Conservation (phyloP, 208 protist genomes). For the Trypanosoma congolense region DNA sequence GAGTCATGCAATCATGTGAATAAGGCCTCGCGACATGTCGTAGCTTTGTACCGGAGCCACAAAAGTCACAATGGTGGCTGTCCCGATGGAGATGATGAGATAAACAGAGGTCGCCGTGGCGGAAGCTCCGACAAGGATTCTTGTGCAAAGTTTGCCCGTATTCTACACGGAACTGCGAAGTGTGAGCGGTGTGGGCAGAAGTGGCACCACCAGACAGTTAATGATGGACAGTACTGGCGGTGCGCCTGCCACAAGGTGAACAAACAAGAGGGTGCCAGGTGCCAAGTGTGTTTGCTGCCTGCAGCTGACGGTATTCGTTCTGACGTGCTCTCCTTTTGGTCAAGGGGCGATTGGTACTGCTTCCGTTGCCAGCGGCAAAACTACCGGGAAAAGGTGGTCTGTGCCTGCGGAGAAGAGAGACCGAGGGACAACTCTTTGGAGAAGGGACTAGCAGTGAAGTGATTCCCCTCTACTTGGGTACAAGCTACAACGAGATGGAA, state of each 20-base stretch:
- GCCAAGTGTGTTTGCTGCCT: slow-evolving; percentile 53
- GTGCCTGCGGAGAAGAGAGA: slow-evolving; percentile 35
- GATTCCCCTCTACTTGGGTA: neutral
- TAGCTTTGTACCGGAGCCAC: slow-evolving; percentile 17
- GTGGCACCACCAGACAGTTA: slow-evolving; percentile 55
- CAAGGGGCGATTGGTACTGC: slow-evolving; percentile 70
- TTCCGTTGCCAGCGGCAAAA: slow-evolving; percentile 39
- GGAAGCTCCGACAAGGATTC: neutral
- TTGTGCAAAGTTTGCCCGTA: slow-evolving; percentile 17
- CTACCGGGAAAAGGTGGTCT: slow-evolving; percentile 49
- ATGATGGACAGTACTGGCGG: slow-evolving; percentile 43
- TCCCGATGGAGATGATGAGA: neutral
- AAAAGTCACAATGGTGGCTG: neutral
- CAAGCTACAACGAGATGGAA: too few species aligned
- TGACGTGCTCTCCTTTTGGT: slow-evolving; percentile 59
- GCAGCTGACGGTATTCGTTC: slow-evolving; percentile 29
- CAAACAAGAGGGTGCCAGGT: slow-evolving; percentile 11
- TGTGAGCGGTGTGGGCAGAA: slow-evolving; percentile 51
- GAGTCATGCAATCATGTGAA: slow-evolving; percentile 65
- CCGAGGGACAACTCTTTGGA: slow-evolving; percentile 2
- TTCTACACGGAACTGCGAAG: slow-evolving; percentile 24
- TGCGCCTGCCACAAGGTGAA: slow-evolving; percentile 75
- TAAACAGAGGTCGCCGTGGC: neutral
- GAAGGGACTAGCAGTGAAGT: neutral
- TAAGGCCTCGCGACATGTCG: slow-evolving; percentile 40